These are phyloP conservation scores for Tausonia pullulans DNA, from an alignment of 1,284 basidiomycete genomes.

Conservation along the genomic window DNA sequence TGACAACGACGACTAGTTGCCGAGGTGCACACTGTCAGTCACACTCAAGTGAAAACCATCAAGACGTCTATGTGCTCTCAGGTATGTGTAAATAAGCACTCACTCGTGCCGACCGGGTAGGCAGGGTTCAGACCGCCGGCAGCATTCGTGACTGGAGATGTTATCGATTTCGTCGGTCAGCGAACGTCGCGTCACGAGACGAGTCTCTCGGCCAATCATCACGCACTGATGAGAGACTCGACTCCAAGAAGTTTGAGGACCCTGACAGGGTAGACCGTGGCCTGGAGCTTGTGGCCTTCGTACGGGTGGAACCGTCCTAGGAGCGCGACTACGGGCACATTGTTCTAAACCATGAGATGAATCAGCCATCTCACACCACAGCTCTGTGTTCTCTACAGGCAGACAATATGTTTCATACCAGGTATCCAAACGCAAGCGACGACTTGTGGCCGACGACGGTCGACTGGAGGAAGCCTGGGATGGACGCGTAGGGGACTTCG, in stretches of 20 bases:
- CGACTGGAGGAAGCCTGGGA: constrained; percentile 15
- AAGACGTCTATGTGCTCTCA: too few species aligned
- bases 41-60: too few species aligned
- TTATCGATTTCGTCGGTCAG: too few species aligned
- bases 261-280: constrained; percentile 64
- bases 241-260: constrained; percentile 63
- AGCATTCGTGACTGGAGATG: constrained; percentile 62
- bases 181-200: too few species aligned
- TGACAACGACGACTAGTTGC: constrained; percentile 57
- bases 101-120: constrained; percentile 68
- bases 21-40: too few species aligned
- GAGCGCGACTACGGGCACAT: not conserved
- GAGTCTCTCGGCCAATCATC: too few species aligned
- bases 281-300: constrained; percentile 57
- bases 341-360: too few species aligned
- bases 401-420: constrained; percentile 25
- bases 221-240: constrained; percentile 57
- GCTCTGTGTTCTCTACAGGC: too few species aligned
- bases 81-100: constrained; percentile 24
- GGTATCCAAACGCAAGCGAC: constrained; percentile 59
- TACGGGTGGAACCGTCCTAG: constrained; percentile 63
- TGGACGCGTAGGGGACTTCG: constrained; percentile 16
- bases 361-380: too few species aligned
- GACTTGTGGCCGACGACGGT: constrained; percentile 61
- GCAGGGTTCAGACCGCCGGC: constrained; percentile 61